Percentiles rank a stretch among this genome's conserved stretches.
Conservation (phyloP, 495 filamentous ascomycete species). For the Neurospora sp. region DNA sequence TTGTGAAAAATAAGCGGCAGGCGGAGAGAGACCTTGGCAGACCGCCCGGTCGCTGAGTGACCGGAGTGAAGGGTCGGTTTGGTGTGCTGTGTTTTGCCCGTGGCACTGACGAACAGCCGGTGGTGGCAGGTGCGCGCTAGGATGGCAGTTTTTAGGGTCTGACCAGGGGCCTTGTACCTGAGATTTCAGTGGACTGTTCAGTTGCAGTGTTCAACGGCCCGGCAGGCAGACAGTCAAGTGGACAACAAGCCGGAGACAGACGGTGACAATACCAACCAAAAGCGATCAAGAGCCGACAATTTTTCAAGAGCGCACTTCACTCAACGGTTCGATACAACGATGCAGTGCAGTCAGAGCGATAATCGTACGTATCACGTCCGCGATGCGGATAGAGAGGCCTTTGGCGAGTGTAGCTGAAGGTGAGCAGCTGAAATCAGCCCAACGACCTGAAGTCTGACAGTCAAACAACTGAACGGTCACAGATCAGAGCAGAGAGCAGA, state of each 20-base stretch:
- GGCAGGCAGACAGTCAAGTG: background rate
- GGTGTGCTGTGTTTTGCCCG: background rate
- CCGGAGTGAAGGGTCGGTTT: background rate
- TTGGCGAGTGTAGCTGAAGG: background rate
- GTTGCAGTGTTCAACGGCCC: background rate
- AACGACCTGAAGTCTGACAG: background rate
- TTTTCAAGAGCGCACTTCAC: background rate
- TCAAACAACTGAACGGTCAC: background rate
- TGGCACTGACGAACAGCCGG: background rate
- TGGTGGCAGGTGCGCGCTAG: background rate
- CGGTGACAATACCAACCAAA: too few species aligned
- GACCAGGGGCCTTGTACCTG: background rate
- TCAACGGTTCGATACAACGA: background rate
- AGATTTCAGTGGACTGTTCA: background rate
- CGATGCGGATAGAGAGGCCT: background rate
- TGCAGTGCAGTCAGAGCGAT: background rate
- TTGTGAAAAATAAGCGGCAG: background rate
- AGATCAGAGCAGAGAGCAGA: background rate
- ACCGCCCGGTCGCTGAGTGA: background rate
- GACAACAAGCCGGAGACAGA: too few species aligned
- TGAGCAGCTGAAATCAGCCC: background rate
- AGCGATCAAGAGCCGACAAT: background rate
- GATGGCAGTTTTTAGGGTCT: background rate
- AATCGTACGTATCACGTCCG: background rate
- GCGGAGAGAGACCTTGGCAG: background rate